Evolutionary conservation across 2,329 filamentous ascomycete genomes (phyloP).

Genomic region (Capronia americana): DNA sequence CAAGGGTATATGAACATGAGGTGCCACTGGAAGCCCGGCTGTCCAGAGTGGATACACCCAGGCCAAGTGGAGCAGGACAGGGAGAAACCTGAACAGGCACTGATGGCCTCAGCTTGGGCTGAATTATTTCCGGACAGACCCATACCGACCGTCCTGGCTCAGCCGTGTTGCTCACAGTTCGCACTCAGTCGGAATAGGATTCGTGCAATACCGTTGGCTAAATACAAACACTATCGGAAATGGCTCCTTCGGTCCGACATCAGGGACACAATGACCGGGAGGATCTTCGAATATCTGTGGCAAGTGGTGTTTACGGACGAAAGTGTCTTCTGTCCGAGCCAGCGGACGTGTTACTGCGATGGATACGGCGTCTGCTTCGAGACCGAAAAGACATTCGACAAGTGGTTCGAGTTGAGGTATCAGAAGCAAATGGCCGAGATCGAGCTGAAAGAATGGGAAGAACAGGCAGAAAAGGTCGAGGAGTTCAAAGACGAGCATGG

Average conservation of each 20-base stretch:
- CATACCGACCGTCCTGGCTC: slow-evolving; percentile 59
- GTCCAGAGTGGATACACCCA: slow-evolving; percentile 64
- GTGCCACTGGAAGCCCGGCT: slow-evolving; percentile 64
- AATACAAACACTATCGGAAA: slow-evolving; percentile 64
- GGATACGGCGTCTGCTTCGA: slow-evolving; percentile 69
- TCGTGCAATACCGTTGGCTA: slow-evolving; percentile 57
- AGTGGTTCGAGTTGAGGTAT: slow-evolving; percentile 56
- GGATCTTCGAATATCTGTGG: slow-evolving; percentile 70
- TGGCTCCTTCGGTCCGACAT: slow-evolving; percentile 66
- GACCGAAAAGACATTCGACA: slow-evolving; percentile 55
- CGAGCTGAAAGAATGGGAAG: slow-evolving; percentile 51
- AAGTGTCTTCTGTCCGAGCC: slow-evolving; percentile 52
- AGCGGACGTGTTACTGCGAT: slow-evolving; percentile 68
- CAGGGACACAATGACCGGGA: slow-evolving; percentile 62
- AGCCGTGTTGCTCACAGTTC: slow-evolving; percentile 70
- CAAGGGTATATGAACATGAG: slow-evolving; percentile 67
- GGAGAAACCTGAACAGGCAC: slow-evolving; percentile 55
- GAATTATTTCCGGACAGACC: slow-evolving; percentile 55
- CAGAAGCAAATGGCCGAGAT: slow-evolving; percentile 50
- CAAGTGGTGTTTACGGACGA: slow-evolving; percentile 65
- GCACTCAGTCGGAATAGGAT: slow-evolving; percentile 65
- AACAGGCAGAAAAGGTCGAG: slow-evolving; percentile 47
- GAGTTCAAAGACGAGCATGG: slow-evolving; percentile 36
- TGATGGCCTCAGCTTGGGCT: slow-evolving; percentile 55
- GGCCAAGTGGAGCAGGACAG: slow-evolving; percentile 47